Conservation (phyloP, 768 basidiomycete genomes). For the Ramaria sp. region DNA sequence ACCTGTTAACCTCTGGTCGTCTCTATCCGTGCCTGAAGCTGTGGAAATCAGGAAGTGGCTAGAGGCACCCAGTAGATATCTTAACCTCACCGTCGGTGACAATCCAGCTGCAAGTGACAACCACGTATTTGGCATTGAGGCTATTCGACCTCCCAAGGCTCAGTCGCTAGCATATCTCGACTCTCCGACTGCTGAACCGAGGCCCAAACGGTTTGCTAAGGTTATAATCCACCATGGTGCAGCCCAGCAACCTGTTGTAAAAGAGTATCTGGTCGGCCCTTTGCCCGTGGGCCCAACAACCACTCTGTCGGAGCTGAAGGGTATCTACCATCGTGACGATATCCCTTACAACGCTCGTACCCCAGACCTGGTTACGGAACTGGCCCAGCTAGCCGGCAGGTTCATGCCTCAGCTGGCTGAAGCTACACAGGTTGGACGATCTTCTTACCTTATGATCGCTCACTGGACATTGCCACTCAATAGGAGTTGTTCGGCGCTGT, state of each 20-base stretch:
- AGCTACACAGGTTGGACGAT: constrained; percentile 27
- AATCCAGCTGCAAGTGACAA: constrained; percentile 33
- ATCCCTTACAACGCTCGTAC: constrained; percentile 47
- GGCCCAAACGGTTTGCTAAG: constrained; percentile 32
- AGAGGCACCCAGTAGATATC: constrained; percentile 23
- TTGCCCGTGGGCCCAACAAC: constrained; percentile 35
- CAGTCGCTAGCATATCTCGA: constrained; percentile 37
- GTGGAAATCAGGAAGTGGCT: constrained; percentile 36
- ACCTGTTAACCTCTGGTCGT: constrained; percentile 40
- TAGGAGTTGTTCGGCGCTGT: constrained; percentile 41
- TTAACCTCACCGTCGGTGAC: constrained; percentile 36
- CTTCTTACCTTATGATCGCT: neutral
- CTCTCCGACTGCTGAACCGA: constrained; percentile 15
- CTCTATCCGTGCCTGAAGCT: constrained; percentile 35
- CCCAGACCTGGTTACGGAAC: constrained; percentile 20
- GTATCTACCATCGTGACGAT: constrained; percentile 40
- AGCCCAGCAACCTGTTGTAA: constrained; percentile 28
- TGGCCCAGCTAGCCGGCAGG: constrained; percentile 22
- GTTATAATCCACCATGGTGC: constrained; percentile 43
- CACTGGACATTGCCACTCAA: constrained; percentile 4
- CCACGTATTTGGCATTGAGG: constrained; percentile 38
- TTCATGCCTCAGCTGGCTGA: constrained; percentile 28
- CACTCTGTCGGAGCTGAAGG: constrained; percentile 29
- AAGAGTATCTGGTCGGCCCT: constrained; percentile 49
- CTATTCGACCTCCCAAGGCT: constrained; percentile 36